Percentiles rank a stretch among this genome's conserved stretches.
phyloP scores from a whole-genome alignment of 2,329 filamentous ascomycete genomes.

The Cladorrhinum sp. region DNA sequence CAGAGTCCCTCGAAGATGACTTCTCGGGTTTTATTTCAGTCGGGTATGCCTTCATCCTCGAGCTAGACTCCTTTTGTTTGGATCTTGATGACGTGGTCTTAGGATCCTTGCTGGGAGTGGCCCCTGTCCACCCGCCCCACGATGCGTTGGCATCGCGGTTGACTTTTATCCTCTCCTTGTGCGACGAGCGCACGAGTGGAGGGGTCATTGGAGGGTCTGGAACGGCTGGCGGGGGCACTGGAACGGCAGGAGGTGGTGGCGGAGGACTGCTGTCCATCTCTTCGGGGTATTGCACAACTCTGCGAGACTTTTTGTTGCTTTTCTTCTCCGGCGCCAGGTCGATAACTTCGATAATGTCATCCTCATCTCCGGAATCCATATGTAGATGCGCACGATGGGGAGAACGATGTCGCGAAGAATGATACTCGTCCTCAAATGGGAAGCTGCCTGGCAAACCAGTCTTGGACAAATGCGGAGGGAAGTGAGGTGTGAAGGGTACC shows the following conservation, averaged over 20 bases:
- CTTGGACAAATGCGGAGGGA: neutral
- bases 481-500: constrained; percentile 16
- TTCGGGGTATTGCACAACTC: constrained; percentile 39
- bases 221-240: constrained; percentile 45
- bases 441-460: constrained; percentile 54
- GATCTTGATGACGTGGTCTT: constrained; percentile 61
- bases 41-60: constrained; percentile 45
- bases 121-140: constrained; percentile 70
- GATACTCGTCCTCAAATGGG: constrained; percentile 43
- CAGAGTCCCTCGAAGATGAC: constrained; percentile 17
- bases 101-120: constrained; percentile 50
- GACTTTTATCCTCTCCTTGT: constrained; percentile 75
- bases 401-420: constrained; percentile 24
- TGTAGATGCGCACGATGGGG: neutral
- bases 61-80: constrained; percentile 45
- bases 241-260: constrained; percentile 36
- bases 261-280: constrained; percentile 34
- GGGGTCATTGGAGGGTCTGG: constrained; percentile 46
- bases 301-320: constrained; percentile 43
- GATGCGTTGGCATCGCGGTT: constrained; percentile 64
- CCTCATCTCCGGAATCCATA: constrained; percentile 22
- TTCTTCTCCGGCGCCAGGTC: constrained; percentile 46
- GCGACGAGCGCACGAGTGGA: constrained; percentile 43
- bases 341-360: constrained; percentile 50
- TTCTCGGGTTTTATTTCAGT: constrained; percentile 27